Base-by-base conservation (phyloP, 495 filamentous ascomycete genomes). In the Lindgomyces ingoldianus region DNA sequence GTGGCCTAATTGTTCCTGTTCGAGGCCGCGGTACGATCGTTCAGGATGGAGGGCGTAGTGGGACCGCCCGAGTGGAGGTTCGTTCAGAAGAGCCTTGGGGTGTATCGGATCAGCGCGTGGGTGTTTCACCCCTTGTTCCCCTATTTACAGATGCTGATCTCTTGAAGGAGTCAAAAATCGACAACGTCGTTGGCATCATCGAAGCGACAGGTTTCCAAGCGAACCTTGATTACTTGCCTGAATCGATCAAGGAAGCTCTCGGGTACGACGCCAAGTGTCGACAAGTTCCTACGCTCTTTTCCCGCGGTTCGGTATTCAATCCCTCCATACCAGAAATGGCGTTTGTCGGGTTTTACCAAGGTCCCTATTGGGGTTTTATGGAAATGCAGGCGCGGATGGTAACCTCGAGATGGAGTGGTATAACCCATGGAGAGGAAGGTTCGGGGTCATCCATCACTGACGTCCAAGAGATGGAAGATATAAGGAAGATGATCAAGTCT, bases 301-400 rank as follows among this genome's bases (percentile, higher is more conserved):
- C 87, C 46, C 84, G 87, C 48, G 85, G 86, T 60, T 80, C 81
- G 18, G 88, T 84, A 3, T 77, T 86, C 33, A 85, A 87, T 66
- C 79, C 80, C 0, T 74, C 75, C 3, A 70, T 92, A 0, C 83
- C 85, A 0, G 82, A 84, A 21, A 74, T 93, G 0, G 89, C 89
- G 0, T 96, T 96, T 62, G 85, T 95, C 0, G 92, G 92, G 3
- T 89, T 93, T 74, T 93, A 96, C 72, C 83, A 90, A 36, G 88
- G 89, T 0, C 90, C 91, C 0, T 96, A 89, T 74, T 96, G 91
- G 88, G 89, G 88, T 0, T 83, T 90, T 0, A 89, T 93, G 81
- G 91, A 96, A 70, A 86, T 91, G 84, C 92, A 96, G 74, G 89
- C 90, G 0, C 83, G 86, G 14, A 84, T 86, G 59, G 70, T 94